phyloP scores from a whole-genome alignment of 768 basidiomycete species.

The Collybia sp. region DNA sequence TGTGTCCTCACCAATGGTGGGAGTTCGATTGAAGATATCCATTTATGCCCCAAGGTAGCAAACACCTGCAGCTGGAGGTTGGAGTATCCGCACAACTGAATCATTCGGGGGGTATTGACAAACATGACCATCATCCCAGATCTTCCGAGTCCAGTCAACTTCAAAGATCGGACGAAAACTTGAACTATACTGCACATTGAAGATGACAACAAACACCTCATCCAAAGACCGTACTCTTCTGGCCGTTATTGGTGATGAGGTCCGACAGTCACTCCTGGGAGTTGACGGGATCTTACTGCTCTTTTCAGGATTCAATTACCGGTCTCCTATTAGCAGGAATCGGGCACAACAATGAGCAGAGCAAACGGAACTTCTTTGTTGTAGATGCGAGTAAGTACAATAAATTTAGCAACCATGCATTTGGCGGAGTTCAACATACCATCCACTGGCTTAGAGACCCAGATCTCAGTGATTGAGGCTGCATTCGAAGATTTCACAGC shows the following conservation, averaged over 20 bases:
- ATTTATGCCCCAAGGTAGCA: constrained; percentile 27
- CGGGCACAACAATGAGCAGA: constrained; percentile 84
- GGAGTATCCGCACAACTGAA: too few relatives aligned
- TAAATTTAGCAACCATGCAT: not conserved
- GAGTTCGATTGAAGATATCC: constrained; percentile 72
- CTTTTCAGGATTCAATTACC: constrained; percentile 87
- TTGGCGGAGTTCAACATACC: not conserved
- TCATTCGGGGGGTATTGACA: constrained; percentile 1
- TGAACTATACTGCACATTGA: not conserved
- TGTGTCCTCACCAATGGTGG: constrained; percentile 83
- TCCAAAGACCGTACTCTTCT: constrained; percentile 84
- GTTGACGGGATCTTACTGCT: constrained; percentile 9
- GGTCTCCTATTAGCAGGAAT: constrained; percentile 93
- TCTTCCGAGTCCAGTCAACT: too few relatives aligned
- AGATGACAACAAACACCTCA: constrained; percentile 26
- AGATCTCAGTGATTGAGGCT: constrained; percentile 83
- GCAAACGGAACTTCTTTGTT: constrained; percentile 97
- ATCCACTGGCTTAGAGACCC: constrained; percentile 68
- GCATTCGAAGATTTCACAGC: constrained; percentile 94
- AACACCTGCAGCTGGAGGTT: too few relatives aligned
- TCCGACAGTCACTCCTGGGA: constrained; percentile 22
- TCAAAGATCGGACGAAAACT: too few relatives aligned
- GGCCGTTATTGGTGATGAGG: constrained; percentile 98
- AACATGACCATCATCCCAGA: constrained; percentile 1
- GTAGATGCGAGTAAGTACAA: constrained; percentile 83